These are phyloP conservation scores for Tolypocladium inflatum DNA, from an alignment of 2,329 filamentous ascomycete species.

Conservation along the genomic window DNA sequence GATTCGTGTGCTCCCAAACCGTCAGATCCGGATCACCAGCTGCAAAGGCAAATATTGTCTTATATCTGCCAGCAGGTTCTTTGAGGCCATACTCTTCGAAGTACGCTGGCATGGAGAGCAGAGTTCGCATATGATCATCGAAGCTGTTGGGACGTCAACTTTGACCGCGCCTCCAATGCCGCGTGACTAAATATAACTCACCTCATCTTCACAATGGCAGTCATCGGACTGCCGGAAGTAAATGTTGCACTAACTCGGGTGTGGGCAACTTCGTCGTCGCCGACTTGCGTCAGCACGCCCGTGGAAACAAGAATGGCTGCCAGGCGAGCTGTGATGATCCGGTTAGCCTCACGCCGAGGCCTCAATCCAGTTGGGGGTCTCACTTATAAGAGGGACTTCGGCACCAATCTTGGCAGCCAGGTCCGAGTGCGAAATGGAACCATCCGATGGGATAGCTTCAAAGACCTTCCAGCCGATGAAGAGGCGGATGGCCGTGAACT, in stretches of 20 bases:
- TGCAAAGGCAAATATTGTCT: conserved; percentile 18
- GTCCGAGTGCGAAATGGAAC: conserved; percentile 14
- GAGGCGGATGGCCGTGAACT: conserved; percentile 10
- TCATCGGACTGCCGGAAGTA: neutral
- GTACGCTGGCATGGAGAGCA: conserved; percentile 17
- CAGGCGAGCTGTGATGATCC: conserved; percentile 1
- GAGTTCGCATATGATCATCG: conserved; percentile 12
- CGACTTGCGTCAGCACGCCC: conserved; percentile 2
- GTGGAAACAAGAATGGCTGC: conserved; percentile 2
- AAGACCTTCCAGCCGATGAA: conserved; percentile 23
- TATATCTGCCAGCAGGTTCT: conserved; percentile 15
- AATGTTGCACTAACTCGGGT: neutral
- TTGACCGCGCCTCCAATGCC: neutral
- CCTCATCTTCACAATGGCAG: neutral
- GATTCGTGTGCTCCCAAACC: conserved; percentile 20
- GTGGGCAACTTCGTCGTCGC: neutral
- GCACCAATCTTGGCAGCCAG: conserved; percentile 17
- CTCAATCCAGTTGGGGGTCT: neutral
- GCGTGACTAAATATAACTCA: neutral
- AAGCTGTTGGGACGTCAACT: conserved; percentile 9
- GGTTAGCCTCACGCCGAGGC: neutral
- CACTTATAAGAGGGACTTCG: conserved; percentile 7
- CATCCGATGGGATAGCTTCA: conserved; percentile 17
- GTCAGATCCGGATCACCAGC: conserved; percentile 16
- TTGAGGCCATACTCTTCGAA: conserved; percentile 19